Conservation (phyloP, 2,329 filamentous ascomycete genomes). For the Arachnopeziza araneosa region DNA sequence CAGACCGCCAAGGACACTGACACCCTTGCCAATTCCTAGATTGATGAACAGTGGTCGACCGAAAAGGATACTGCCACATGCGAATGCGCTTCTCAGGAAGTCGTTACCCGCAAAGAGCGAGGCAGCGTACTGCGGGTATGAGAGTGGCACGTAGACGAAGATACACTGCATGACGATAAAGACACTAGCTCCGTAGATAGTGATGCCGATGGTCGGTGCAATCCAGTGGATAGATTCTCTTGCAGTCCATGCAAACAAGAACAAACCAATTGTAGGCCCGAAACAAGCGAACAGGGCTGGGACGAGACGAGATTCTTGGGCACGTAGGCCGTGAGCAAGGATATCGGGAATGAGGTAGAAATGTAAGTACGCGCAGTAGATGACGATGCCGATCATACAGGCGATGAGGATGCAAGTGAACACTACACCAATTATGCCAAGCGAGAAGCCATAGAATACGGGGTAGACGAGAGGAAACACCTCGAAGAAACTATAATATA, state of each 20-base stretch:
- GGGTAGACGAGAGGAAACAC: conserved; percentile 61
- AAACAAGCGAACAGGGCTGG: conserved; percentile 49
- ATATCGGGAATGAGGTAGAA: conserved; percentile 48
- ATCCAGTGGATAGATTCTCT: conserved; percentile 49
- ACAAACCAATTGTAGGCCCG: conserved; percentile 52
- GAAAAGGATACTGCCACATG: conserved; percentile 55
- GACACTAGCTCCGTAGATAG: conserved; percentile 45
- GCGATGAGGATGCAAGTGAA: conserved; percentile 57
- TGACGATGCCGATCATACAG: conserved; percentile 44
- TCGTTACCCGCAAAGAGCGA: conserved; percentile 57
- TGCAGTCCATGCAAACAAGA: conserved; percentile 55
- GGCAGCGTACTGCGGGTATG: conserved; percentile 52
- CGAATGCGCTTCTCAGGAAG: conserved; percentile 52
- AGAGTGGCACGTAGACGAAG: conserved; percentile 53
- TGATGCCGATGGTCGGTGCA: conserved; percentile 50
- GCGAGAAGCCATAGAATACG: conserved; percentile 52
- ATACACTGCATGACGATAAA: conserved; percentile 55
- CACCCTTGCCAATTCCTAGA: conserved; percentile 53
- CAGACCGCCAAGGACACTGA: conserved; percentile 50
- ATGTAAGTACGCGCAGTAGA: conserved; percentile 48
- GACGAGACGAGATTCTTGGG: conserved; percentile 48
- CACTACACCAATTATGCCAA: conserved; percentile 52
- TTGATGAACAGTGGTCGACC: conserved; percentile 53
- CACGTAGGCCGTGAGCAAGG: conserved; percentile 41
- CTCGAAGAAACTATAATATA: conserved; percentile 60